These are phyloP conservation scores for Vitis hybrid DNA, from an alignment of 177 flowering plant genomes.

Conservation along the genomic window DNA sequence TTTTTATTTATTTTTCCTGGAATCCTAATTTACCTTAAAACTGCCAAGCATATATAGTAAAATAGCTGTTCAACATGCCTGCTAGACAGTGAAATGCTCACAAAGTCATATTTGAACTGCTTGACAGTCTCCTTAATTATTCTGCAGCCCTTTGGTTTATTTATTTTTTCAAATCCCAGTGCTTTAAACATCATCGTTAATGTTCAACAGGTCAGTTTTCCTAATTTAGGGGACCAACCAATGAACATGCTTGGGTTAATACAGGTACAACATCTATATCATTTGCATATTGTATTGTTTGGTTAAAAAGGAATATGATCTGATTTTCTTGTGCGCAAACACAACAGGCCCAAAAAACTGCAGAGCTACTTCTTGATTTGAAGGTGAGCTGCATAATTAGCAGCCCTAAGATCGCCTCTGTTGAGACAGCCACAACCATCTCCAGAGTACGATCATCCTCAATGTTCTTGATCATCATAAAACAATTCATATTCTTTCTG, in stretches of 20 bases:
- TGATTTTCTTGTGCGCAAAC: constrained; percentile 8
- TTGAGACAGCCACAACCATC: constrained; percentile 65
- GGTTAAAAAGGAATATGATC: background rate
- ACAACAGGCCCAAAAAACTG: constrained; percentile 84
- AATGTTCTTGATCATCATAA: background rate
- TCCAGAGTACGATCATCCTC: constrained; percentile 51
- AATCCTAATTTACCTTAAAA: no score
- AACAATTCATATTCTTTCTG: background rate
- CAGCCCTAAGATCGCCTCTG: constrained; percentile 53
- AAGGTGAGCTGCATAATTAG: constrained; percentile 61
- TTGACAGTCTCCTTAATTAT: background rate
- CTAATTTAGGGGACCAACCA: constrained; percentile 36
- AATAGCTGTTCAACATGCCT: no score
- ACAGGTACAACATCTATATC: constrained; percentile 47
- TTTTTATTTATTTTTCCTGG: no score
- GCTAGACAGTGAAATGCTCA: background rate
- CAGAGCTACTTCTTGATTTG: constrained; percentile 88
- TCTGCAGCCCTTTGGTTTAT: background rate
- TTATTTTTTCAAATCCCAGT: background rate
- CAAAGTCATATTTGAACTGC: background rate
- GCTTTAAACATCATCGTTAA: background rate
- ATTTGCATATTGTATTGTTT: constrained; percentile 1
- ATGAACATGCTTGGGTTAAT: constrained; percentile 84
- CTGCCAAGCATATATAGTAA: no score
- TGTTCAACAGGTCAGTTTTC: constrained; percentile 34